Conservation (phyloP, 495 filamentous ascomycete genomes). For the Aspergillus egyptiacus region DNA sequence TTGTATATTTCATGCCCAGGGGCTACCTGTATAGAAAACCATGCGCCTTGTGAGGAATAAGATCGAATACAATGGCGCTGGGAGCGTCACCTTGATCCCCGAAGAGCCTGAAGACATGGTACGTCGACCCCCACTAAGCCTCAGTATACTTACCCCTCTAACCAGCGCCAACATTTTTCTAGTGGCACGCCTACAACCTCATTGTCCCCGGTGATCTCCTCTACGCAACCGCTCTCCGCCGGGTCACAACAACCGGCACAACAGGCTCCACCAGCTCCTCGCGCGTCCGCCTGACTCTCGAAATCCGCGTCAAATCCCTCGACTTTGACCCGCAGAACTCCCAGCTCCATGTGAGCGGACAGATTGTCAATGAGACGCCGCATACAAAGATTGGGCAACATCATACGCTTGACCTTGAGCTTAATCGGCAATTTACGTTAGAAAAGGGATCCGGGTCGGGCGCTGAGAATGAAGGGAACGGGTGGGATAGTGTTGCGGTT, state of each 20-base stretch:
- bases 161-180: not conserved
- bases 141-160: not conserved
- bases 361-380: slow-evolving; percentile 75
- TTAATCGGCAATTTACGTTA: slow-evolving; percentile 80
- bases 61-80: slow-evolving; percentile 71
- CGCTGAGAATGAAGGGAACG: slow-evolving; percentile 50
- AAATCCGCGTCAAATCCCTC: slow-evolving; percentile 72
- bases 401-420: slow-evolving; percentile 87
- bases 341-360: slow-evolving; percentile 78
- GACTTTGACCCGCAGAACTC: slow-evolving; percentile 86
- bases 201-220: slow-evolving; percentile 75
- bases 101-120: slow-evolving; percentile 97
- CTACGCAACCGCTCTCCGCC: slow-evolving; percentile 76
- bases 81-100: slow-evolving; percentile 72
- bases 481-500: slow-evolving; percentile 87
- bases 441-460: slow-evolving; percentile 52
- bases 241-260: slow-evolving; percentile 59
- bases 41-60: slow-evolving; percentile 71
- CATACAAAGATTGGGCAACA: slow-evolving; percentile 76
- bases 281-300: slow-evolving; percentile 71
- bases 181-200: slow-evolving; percentile 98
- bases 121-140: slow-evolving; percentile 14
- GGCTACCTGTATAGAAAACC: too few relatives aligned
- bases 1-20: too few relatives aligned
- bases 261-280: slow-evolving; percentile 71